Conservation (phyloP, 192 early-diverging fungal genomes). For the Neocallimastix lanati region DNA sequence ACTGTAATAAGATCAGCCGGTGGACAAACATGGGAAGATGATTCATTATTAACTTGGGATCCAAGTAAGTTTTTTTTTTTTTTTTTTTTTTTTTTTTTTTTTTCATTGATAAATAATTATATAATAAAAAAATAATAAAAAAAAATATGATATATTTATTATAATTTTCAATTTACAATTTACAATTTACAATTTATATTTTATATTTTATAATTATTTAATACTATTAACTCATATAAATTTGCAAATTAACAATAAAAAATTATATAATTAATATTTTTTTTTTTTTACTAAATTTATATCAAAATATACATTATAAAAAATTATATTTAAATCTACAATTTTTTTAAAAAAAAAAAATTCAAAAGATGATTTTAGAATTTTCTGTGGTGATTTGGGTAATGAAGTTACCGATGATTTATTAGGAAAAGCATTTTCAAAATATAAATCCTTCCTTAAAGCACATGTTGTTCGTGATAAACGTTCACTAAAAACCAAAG, state of each 20-base stretch:
- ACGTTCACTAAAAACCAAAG: constrained; percentile 62
- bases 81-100: too few relatives aligned
- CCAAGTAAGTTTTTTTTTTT: constrained; percentile 18
- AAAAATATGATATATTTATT: too few relatives aligned
- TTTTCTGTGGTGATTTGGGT: constrained; percentile 88
- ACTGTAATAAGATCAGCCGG: constrained; percentile 62
- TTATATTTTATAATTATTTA: too few relatives aligned
- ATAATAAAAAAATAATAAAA: too few relatives aligned
- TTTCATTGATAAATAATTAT: too few relatives aligned
- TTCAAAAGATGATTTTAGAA: constrained; percentile 79
- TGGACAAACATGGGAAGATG: constrained; percentile 87
- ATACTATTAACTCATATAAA: too few relatives aligned
- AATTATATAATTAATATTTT: too few relatives aligned
- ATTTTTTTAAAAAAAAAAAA: not conserved
- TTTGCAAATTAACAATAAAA: too few relatives aligned
- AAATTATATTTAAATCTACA: not conserved
- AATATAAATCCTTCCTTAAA: constrained; percentile 66
- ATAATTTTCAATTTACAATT: too few relatives aligned
- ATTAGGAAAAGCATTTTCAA: constrained; percentile 58
- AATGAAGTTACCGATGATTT: constrained; percentile 80
- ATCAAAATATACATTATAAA: too few relatives aligned
- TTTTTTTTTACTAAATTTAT: too few relatives aligned
- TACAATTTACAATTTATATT: too few relatives aligned
- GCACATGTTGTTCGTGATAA: constrained; percentile 76
- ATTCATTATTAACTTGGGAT: constrained; percentile 70